These are phyloP conservation scores for Venturia pyrina DNA, from an alignment of 2,329 filamentous ascomycete species.

Conservation along the genomic window DNA sequence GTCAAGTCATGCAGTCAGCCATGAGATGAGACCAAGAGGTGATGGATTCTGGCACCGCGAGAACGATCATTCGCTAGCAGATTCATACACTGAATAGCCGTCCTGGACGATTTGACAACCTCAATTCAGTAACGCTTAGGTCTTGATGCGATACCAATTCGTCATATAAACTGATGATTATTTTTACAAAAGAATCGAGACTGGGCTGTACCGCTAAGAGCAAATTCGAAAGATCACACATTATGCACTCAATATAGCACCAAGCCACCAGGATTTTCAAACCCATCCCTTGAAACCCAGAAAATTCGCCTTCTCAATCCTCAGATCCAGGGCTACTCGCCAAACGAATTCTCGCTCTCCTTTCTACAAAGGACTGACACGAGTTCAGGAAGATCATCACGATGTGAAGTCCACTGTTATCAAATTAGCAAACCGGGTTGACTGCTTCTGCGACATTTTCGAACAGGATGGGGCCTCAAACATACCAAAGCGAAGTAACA, in stretches of 20 bases:
- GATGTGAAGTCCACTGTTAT: neutral
- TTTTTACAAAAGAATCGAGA: neutral
- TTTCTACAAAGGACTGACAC: neutral
- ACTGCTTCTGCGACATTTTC: too few relatives aligned
- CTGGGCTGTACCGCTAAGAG: neutral
- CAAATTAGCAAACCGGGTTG: neutral
- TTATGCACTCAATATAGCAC: neutral
- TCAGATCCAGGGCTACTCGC: neutral
- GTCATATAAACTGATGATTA: neutral
- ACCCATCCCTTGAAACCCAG: neutral
- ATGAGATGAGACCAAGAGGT: too few relatives aligned
- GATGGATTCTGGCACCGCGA: too few relatives aligned
- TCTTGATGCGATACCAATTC: too few relatives aligned
- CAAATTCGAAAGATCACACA: neutral
- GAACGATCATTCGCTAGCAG: too few relatives aligned
- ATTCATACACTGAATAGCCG: too few relatives aligned
- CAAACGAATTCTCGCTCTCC: neutral
- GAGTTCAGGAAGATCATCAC: neutral
- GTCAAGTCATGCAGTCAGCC: too few relatives aligned
- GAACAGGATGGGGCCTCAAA: neutral
- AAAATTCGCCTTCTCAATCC: neutral
- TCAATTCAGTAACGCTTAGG: too few relatives aligned
- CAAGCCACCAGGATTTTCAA: neutral
- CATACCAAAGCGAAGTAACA: neutral
- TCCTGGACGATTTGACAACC: too few relatives aligned